A percentile compares a stretch with the other conserved stretches of the same genome.
Evolutionary conservation across 768 basidiomycete species (phyloP).

Genomic region (Hortiboletus campestris): DNA sequence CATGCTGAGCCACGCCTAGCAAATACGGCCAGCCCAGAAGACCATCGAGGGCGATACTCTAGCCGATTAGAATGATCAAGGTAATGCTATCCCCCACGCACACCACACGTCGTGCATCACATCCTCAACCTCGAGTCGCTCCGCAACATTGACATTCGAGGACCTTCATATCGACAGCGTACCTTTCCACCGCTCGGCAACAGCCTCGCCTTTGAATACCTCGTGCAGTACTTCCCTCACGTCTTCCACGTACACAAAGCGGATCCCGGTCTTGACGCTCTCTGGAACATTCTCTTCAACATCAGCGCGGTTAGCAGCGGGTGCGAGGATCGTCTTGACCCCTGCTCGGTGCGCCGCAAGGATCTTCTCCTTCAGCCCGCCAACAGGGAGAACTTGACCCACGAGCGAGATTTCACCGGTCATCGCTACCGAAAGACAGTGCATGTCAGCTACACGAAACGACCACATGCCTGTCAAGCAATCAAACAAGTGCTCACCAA

Average conservation of each 20-base stretch:
- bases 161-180: constrained; percentile 39
- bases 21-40: no score
- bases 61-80: background rate
- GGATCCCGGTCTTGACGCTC: constrained; percentile 93
- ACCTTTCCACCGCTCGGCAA: constrained; percentile 67
- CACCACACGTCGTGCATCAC: background rate
- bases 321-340: constrained; percentile 88
- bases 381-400: constrained; percentile 94
- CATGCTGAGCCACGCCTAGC: background rate
- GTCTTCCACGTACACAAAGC: constrained; percentile 93
- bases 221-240: constrained; percentile 87
- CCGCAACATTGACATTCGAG: background rate
- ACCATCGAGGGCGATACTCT: background rate
- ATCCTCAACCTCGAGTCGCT: background rate
- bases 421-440: constrained; percentile 61
- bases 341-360: constrained; percentile 96
- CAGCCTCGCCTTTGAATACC: constrained; percentile 67
- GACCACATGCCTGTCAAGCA: background rate
- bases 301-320: constrained; percentile 86
- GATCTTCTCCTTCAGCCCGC: constrained; percentile 95
- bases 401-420: constrained; percentile 97
- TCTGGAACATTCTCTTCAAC: constrained; percentile 97
- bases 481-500: constrained; percentile 53
- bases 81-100: background rate
- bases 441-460: background rate